Conservation (phyloP, 176 grass and related monocot genomes). For the Rhynchospora tenuis region DNA sequence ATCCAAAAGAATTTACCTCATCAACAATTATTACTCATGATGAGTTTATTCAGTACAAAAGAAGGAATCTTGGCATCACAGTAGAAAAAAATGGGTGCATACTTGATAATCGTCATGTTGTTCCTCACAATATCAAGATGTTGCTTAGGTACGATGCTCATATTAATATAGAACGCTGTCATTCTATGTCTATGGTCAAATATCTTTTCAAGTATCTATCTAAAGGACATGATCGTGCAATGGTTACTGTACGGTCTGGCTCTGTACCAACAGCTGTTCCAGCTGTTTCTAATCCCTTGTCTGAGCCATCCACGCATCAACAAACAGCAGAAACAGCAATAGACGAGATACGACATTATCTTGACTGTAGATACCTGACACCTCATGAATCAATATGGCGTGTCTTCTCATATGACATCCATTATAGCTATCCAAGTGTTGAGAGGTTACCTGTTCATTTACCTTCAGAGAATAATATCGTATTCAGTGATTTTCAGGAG, state of each 20-base stretch:
- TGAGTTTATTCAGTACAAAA: constrained; percentile 2
- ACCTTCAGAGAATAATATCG: not conserved
- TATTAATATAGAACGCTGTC: too few relatives aligned
- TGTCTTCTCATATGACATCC: too few relatives aligned
- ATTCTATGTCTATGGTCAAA: not conserved
- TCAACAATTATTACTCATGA: not conserved
- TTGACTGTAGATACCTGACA: too few relatives aligned
- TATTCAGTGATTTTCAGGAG: not conserved
- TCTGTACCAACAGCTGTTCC: not conserved
- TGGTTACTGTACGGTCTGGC: not conserved
- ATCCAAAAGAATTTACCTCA: not conserved
- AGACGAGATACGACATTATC: too few relatives aligned
- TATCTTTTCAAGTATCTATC: constrained; percentile 14
- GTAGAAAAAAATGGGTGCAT: not conserved
- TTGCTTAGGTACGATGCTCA: too few relatives aligned
- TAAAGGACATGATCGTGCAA: not conserved
- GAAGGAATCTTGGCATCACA: not conserved
- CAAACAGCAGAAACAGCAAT: not conserved
- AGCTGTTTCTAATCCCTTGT: not conserved
- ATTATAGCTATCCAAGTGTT: too few relatives aligned
- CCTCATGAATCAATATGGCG: too few relatives aligned
- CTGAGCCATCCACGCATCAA: not conserved
- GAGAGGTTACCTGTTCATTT: too few relatives aligned
- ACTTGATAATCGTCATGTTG: not conserved
- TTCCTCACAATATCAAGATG: not conserved